Evolutionary conservation across 2,329 filamentous ascomycete genomes (phyloP).

Genomic region (Hypomyces rosellus): DNA sequence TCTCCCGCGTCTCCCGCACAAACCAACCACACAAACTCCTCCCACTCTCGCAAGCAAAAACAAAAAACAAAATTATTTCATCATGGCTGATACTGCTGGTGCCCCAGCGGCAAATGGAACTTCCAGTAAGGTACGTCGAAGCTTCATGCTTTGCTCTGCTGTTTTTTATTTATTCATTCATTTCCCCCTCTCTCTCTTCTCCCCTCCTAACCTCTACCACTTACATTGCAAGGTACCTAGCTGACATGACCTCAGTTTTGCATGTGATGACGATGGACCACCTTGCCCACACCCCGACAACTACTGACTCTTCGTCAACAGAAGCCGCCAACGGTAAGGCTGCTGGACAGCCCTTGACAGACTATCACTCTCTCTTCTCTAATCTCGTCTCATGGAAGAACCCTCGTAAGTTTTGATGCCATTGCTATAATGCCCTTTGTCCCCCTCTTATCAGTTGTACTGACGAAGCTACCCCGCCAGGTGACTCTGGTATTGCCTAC

Average conservation of each 20-base stretch:
- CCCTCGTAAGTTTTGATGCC: constrained; percentile 44
- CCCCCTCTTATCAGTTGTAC: neutral
- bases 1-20: neutral
- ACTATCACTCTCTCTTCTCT: constrained; percentile 66
- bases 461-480: constrained; percentile 29
- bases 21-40: neutral
- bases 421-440: neutral
- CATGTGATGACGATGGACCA: constrained; percentile 38
- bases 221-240: neutral
- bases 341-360: constrained; percentile 57
- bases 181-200: neutral
- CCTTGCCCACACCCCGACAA: constrained; percentile 51
- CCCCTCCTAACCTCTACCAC: constrained; percentile 19
- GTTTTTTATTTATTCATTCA: neutral
- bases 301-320: constrained; percentile 47
- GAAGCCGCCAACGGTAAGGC: constrained; percentile 44
- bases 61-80: constrained; percentile 6
- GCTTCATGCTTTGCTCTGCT: constrained; percentile 6
- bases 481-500: constrained; percentile 61
- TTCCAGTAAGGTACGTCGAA: constrained; percentile 46
- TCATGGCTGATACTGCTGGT: constrained; percentile 27
- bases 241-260: constrained; percentile 3
- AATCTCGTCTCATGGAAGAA: constrained; percentile 65
- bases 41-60: neutral
- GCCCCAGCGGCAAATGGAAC: constrained; percentile 38